Conservation (phyloP, 2,329 filamentous ascomycete genomes). For the Neopestalotiopsis sp. region DNA sequence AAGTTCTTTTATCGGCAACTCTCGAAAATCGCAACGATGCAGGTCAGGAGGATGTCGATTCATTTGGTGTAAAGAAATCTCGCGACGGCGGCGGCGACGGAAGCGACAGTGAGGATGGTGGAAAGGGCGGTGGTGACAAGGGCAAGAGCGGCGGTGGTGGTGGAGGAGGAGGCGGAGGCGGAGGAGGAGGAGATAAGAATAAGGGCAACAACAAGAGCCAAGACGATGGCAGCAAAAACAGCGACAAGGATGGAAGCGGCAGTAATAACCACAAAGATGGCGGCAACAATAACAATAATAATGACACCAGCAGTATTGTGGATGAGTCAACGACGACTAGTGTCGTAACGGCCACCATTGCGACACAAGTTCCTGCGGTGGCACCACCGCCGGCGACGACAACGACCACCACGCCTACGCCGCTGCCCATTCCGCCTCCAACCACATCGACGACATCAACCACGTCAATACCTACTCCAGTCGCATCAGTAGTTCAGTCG, state of each 20-base stretch:
- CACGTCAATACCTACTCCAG: background rate
- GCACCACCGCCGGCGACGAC: background rate
- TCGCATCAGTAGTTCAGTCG: slow-evolving; percentile 1
- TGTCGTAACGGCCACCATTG: background rate
- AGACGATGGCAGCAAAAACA: background rate
- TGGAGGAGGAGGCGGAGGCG: background rate
- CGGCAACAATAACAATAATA: slow-evolving; percentile 5
- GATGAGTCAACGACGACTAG: slow-evolving; percentile 1
- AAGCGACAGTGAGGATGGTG: slow-evolving; percentile 6
- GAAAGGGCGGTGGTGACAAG: background rate
- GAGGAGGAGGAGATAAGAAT: background rate
- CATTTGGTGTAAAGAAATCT: slow-evolving; percentile 18
- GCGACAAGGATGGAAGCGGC: background rate
- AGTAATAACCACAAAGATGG: slow-evolving; percentile 9
- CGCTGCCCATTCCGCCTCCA: background rate
- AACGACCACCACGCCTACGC: background rate
- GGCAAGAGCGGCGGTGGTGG: background rate
- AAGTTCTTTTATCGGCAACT: slow-evolving; percentile 2
- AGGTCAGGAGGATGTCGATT: background rate
- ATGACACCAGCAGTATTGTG: background rate
- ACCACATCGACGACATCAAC: slow-evolving; percentile 3
- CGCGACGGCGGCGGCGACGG: slow-evolving; percentile 17
- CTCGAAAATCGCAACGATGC: background rate
- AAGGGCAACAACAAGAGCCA: slow-evolving; percentile 4
- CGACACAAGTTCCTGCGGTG: background rate